A percentile compares a stretch with the other conserved stretches of the same genome.
Conservation (phyloP, 129 eudicot genomes). For the Kitagawia praeruptora region DNA sequence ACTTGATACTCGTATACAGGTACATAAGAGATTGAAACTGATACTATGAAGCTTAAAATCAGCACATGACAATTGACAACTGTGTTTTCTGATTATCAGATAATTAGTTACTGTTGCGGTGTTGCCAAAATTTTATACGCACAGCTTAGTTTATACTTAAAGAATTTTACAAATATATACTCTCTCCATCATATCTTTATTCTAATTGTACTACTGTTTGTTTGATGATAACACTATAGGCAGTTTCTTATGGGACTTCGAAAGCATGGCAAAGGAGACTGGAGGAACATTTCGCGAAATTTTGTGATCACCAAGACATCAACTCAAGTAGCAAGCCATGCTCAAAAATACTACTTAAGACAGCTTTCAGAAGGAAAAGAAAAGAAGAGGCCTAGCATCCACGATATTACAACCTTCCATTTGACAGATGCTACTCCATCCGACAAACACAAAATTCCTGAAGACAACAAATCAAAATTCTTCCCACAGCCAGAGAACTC, state of each 20-base stretch:
- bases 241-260: slow-evolving; percentile 66
- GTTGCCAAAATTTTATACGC: not conserved
- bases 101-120: not conserved
- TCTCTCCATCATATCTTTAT: not conserved
- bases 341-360: slow-evolving; percentile 79
- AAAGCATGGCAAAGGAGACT: slow-evolving; percentile 85
- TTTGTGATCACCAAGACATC: slow-evolving; percentile 69
- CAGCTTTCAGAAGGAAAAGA: slow-evolving; percentile 68
- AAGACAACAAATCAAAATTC: not conserved
- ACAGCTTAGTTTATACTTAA: not conserved
- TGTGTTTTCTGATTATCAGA: not conserved
- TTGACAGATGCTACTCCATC: slow-evolving; percentile 19
- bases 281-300: slow-evolving; percentile 82
- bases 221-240: slow-evolving; percentile 28
- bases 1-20: not conserved
- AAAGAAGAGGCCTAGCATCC: slow-evolving; percentile 85
- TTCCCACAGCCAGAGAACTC: slow-evolving; percentile 12
- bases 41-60: not conserved
- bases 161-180: no score
- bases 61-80: not conserved
- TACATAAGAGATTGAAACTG: not conserved
- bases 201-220: not conserved
- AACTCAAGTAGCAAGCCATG: slow-evolving; percentile 94
- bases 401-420: slow-evolving; percentile 65
- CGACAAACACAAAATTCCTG: not conserved